These are phyloP conservation scores for Yamadazyma siamensis DNA, from an alignment of 1,139 yeast genomes.

Conservation along the genomic window DNA sequence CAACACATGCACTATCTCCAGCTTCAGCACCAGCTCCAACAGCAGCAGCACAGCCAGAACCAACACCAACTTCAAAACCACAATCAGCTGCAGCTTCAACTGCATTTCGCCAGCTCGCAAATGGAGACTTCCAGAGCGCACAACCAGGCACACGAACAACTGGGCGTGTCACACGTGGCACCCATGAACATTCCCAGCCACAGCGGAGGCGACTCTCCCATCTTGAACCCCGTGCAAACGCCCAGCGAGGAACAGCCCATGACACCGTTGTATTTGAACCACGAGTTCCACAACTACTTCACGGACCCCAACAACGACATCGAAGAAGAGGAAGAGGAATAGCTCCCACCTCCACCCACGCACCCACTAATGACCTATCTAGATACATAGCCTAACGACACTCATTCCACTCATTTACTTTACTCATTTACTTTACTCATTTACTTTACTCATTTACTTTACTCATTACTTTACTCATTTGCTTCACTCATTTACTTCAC, in stretches of 20 bases:
- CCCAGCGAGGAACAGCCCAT: slow-evolving; percentile 45
- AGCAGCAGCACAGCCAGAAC: slow-evolving; percentile 5
- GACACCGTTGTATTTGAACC: slow-evolving; percentile 41
- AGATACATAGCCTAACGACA: too few relatives aligned
- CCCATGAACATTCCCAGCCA: slow-evolving; percentile 7
- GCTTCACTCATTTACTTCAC: too few relatives aligned
- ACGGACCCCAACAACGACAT: slow-evolving; percentile 11
- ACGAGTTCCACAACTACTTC: slow-evolving; percentile 15
- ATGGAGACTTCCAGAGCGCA: too few relatives aligned
- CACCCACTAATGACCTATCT: too few relatives aligned
- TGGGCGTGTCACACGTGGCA: too few relatives aligned
- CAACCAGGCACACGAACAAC: too few relatives aligned
- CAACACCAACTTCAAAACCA: slow-evolving; percentile 2
- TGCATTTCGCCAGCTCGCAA: too few relatives aligned
- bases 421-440: too few relatives aligned
- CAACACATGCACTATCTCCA: slow-evolving; percentile 4
- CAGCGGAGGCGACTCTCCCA: slow-evolving; percentile 33
- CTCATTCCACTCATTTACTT: too few relatives aligned
- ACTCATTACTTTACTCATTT: too few relatives aligned
- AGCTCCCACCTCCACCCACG: background rate
- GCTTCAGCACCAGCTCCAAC: slow-evolving; percentile 8
- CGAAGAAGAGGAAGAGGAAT: slow-evolving; percentile 12
- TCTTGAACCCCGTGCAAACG: slow-evolving; percentile 41
- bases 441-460: too few relatives aligned
- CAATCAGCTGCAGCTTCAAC: too few relatives aligned